These are phyloP conservation scores for Barnettozyma populi DNA, from an alignment of 805 yeast species.

Conservation along the genomic window DNA sequence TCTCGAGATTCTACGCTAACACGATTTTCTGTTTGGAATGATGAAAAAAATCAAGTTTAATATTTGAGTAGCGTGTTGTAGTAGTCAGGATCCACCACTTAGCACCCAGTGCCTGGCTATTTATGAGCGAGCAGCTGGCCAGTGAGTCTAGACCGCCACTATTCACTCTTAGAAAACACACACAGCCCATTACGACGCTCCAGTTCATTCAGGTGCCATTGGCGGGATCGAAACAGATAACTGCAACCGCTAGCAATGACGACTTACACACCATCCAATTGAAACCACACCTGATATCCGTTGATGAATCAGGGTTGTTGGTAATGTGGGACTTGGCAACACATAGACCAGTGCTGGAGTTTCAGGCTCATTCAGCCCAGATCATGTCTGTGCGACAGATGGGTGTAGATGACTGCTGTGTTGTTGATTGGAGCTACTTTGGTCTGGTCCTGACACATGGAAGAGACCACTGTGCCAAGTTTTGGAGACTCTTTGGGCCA, in stretches of 20 bases:
- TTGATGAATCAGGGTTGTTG: slow-evolving; percentile 59
- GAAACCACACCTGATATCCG: slow-evolving; percentile 40
- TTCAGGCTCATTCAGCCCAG: slow-evolving; percentile 54
- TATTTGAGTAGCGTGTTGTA: too few relatives aligned
- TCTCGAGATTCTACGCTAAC: too few relatives aligned
- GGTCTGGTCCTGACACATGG: slow-evolving; percentile 59
- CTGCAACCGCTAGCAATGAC: too few relatives aligned
- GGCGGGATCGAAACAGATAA: background rate
- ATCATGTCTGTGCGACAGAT: slow-evolving; percentile 46
- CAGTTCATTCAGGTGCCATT: slow-evolving; percentile 21
- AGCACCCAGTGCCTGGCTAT: background rate
- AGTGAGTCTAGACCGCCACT: slow-evolving; percentile 4
- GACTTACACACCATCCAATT: slow-evolving; percentile 1
- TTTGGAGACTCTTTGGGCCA: slow-evolving; percentile 36
- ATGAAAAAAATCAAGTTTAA: too few relatives aligned
- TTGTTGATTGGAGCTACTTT: slow-evolving; percentile 25
- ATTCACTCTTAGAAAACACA: slow-evolving; percentile 33
- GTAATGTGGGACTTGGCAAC: slow-evolving; percentile 60
- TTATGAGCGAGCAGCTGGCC: background rate
- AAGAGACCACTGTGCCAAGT: slow-evolving; percentile 49
- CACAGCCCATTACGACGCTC: slow-evolving; percentile 25
- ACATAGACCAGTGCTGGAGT: slow-evolving; percentile 48
- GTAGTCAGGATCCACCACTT: background rate
- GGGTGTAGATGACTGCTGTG: slow-evolving; percentile 26
- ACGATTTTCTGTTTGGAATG: too few relatives aligned